Evolutionary conservation across 495 filamentous ascomycete genomes (phyloP).

Genomic region (Cryomyces minteri): DNA sequence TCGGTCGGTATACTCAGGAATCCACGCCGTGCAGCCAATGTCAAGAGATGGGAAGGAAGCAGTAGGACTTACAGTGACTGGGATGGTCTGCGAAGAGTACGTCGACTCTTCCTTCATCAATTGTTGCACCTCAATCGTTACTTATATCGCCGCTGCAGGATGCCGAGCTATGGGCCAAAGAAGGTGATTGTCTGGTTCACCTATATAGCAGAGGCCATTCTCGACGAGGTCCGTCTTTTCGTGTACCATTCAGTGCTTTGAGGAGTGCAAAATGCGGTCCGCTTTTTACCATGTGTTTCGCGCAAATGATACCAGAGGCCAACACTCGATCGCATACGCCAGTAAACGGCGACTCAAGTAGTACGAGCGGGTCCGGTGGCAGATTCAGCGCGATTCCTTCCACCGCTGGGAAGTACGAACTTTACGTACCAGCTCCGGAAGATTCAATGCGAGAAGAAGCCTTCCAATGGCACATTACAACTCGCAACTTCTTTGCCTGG

Average conservation of each 20-base stretch:
- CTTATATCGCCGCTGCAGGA: too few species aligned
- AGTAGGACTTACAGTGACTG: constrained; percentile 21
- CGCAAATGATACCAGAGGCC: constrained; percentile 21
- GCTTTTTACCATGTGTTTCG: constrained; percentile 33
- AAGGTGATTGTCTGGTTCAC: constrained; percentile 44
- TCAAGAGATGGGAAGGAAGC: constrained; percentile 35
- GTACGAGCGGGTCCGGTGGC: neutral
- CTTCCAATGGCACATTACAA: constrained; percentile 39
- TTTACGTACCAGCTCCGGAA: constrained; percentile 43
- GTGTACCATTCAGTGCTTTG: constrained; percentile 30
- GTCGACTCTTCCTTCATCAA: too few species aligned
- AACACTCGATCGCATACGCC: too few species aligned
- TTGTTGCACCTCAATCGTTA: too few species aligned
- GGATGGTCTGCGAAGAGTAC: constrained; percentile 12
- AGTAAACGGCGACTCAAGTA: too few species aligned
- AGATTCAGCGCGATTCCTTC: too few species aligned
- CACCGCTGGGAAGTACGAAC: constrained; percentile 23
- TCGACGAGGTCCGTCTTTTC: constrained; percentile 39
- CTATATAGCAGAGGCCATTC: constrained; percentile 41
- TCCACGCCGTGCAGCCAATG: constrained; percentile 6
- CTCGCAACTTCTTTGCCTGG: constrained; percentile 53
- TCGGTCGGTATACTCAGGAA: too few species aligned
- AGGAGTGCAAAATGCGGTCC: constrained; percentile 30
- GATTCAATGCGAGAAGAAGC: constrained; percentile 28
- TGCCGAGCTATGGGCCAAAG: constrained; percentile 40